Evolutionary conservation across 202 grass and related monocot species (phyloP), one percentile per base, ranked within the genome.

Genomic region (Saccharum hybrid): DNA sequence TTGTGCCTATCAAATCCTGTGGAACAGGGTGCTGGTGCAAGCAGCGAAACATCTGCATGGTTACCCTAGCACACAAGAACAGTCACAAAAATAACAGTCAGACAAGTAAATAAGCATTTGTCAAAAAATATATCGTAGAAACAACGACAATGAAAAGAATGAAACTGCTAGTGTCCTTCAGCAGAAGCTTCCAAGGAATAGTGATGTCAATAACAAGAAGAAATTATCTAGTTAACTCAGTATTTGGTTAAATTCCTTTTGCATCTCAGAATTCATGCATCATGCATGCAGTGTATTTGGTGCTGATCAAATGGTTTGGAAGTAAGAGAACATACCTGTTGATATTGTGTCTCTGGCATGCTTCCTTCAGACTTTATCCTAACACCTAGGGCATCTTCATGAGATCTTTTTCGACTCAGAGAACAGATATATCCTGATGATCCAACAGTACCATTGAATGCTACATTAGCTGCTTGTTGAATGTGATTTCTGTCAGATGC

Each of bases 401-500:
- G 81, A 63, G 65, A 81, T 77, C 81, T 82, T 61, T 87, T 94
- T 76, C 72, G 82, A 67, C 74, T 80, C 54, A 71, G 76, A 82
- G 86, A 83, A 85, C 14, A 82, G 59, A 66, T 76, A 67, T 87
- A 86, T 57, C 77, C 83, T 71, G 86, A 80, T 66, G 86, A 77
- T 82, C 86, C 78, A 52, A 82, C 89, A 59, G 73, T 82, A 86
- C 81, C 78, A 78, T 87, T 91, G 39, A 80, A 42, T 85, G 57
- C 69, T 28, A 76, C 43, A 61, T 68, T 87, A 74, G 72, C 67
- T 72, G 81, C 88, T 71, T 91, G 86, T 64, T 91, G 81, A 80
- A 87, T 82, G 69, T 85, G 85, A 79, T 87, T 76, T 72, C 72
- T 78, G 19, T 86, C 87, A 72, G 77, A 85, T 80, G 77, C 78